Conservation (phyloP, 805 yeast genomes). For the Priceomyces castillae region DNA sequence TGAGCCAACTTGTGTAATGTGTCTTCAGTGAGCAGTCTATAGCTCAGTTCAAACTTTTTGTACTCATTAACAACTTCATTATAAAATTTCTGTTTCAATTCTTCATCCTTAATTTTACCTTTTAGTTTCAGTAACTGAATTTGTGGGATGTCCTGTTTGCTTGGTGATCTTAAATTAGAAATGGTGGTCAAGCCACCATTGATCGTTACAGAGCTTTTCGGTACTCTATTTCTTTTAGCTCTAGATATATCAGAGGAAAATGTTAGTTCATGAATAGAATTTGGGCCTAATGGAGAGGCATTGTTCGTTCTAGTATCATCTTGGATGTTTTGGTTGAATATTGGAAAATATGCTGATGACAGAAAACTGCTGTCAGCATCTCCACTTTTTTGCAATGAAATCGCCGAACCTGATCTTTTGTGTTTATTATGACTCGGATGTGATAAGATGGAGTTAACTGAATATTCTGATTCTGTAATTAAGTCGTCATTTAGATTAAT, state of each 20-base stretch:
- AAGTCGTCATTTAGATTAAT: constrained; percentile 35
- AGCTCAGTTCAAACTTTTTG: constrained; percentile 36
- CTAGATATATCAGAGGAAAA: constrained; percentile 54
- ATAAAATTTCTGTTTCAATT: constrained; percentile 19
- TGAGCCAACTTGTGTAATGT: constrained; percentile 27
- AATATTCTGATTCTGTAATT: constrained; percentile 24
- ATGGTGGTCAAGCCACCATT: constrained; percentile 45
- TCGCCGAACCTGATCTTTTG: constrained; percentile 13
- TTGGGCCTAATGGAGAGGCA: constrained; percentile 62
- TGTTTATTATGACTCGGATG: constrained; percentile 9
- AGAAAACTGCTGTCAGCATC: constrained; percentile 31
- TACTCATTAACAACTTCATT: constrained; percentile 24
- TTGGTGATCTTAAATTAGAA: constrained; percentile 58
- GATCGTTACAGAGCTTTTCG: constrained; percentile 32
- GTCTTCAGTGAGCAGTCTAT: constrained; percentile 37
- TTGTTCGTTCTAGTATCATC: constrained; percentile 17
- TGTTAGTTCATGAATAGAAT: constrained; percentile 75
- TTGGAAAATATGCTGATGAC: constrained; percentile 25
- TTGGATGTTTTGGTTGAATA: constrained; percentile 13
- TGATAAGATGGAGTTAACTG: constrained; percentile 14
- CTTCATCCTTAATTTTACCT: constrained; percentile 21
- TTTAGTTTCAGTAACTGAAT: constrained; percentile 49
- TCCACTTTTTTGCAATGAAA: constrained; percentile 26
- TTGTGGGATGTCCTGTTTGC: constrained; percentile 80
- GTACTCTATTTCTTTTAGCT: constrained; percentile 30